phyloP scores from a whole-genome alignment of 2,329 filamentous ascomycete species.

The Cercospora sp. region DNA sequence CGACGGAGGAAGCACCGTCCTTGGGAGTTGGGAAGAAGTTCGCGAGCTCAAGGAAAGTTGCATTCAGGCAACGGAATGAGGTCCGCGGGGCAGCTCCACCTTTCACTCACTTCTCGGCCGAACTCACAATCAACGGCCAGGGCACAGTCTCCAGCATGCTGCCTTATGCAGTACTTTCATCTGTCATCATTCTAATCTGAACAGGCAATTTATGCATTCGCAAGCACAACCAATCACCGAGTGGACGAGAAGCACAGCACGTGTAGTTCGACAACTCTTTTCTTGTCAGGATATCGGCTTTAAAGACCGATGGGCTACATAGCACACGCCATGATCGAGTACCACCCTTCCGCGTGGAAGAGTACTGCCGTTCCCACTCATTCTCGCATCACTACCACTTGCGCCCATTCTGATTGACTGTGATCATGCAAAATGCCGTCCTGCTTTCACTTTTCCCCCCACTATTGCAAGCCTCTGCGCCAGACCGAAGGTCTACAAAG shows the following conservation, averaged over 20 bases:
- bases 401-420: conserved; percentile 16
- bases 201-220: neutral
- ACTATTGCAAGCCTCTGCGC: conserved; percentile 16
- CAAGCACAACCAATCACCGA: neutral
- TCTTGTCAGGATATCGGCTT: neutral
- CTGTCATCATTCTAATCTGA: neutral
- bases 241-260: neutral
- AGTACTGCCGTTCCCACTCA: neutral
- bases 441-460: neutral
- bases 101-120: neutral
- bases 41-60: neutral
- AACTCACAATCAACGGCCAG: neutral
- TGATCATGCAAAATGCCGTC: conserved; percentile 7
- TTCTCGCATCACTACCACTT: neutral
- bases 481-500: conserved; percentile 44
- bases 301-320: neutral
- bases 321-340: neutral
- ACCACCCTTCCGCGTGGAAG: neutral
- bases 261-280: conserved; percentile 7
- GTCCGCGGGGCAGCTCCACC: neutral
- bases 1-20: neutral
- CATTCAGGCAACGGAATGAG: neutral
- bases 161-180: neutral
- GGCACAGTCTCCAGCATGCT: neutral
- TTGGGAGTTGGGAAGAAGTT: neutral